These are phyloP conservation scores for Alnus rubra DNA, from an alignment of 306 rosid species.

Conservation along the genomic window DNA sequence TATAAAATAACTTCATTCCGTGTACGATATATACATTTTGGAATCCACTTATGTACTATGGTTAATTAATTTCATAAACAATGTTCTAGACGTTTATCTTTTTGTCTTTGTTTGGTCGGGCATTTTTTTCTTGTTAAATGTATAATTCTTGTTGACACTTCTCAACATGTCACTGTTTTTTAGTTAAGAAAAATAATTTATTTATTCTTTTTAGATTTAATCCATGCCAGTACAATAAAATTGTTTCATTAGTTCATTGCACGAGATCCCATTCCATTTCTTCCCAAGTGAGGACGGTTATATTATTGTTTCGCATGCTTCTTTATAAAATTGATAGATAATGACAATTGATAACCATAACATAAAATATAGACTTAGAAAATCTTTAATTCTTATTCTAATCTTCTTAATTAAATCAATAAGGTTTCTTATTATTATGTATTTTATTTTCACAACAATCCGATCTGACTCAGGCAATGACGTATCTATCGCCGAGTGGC, in stretches of 20 bases:
- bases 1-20: no score
- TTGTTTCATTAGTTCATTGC: no score
- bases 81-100: no score
- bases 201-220: not conserved
- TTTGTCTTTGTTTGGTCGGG: not conserved
- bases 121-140: not conserved
- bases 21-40: no score
- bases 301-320: not conserved
- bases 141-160: not conserved
- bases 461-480: slow-evolving; percentile 13
- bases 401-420: not conserved
- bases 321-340: not conserved
- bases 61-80: no score
- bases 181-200: not conserved
- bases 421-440: not conserved
- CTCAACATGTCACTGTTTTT: not conserved
- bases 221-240: no score
- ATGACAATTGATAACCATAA: not conserved
- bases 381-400: not conserved
- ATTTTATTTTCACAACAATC: not conserved
- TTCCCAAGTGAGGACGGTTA: not conserved
- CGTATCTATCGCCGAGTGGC: not conserved
- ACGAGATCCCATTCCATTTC: not conserved
- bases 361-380: not conserved
- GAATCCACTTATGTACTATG: no score